A percentile compares a stretch with the other conserved stretches of the same genome.
phyloP scores from a whole-genome alignment of 2,329 filamentous ascomycete genomes.

The Colletotrichum sp. region DNA sequence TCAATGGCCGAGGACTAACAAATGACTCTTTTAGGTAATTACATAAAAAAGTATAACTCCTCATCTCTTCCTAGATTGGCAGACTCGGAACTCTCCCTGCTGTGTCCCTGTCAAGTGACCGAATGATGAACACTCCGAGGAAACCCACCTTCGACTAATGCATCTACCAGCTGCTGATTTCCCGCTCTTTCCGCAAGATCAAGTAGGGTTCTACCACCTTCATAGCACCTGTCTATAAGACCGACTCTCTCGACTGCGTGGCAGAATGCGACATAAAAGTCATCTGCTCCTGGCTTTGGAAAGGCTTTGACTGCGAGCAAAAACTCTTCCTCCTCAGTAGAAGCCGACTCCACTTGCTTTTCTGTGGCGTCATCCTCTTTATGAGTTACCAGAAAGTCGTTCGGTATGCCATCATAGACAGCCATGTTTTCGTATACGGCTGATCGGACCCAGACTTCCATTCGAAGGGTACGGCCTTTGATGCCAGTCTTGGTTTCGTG shows the following conservation, averaged over 20 bases:
- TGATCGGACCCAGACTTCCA: neutral
- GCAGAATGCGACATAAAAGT: neutral
- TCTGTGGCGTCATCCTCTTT: neutral
- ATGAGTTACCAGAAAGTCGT: neutral
- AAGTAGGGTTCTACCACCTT: neutral
- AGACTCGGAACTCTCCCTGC: neutral
- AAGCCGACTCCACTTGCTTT: neutral
- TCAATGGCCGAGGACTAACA: too few relatives aligned
- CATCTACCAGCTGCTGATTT: neutral
- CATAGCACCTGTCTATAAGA: neutral
- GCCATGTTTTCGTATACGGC: neutral
- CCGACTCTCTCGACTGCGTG: neutral
- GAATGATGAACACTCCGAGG: too few relatives aligned
- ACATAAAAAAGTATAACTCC: too few relatives aligned
- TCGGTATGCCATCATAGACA: neutral
- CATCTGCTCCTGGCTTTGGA: neutral
- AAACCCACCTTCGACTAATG: neutral
- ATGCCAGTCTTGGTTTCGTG: neutral
- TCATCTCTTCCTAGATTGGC: rapidly evolving
- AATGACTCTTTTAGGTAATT: too few relatives aligned
- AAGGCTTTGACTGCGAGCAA: neutral
- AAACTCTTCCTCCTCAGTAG: neutral
- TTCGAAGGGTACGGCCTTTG: neutral
- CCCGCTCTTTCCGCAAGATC: neutral
- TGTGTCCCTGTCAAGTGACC: too few relatives aligned